Base-by-base conservation (phyloP, 179 eudicot genomes). In the Beta corolliflora region DNA sequence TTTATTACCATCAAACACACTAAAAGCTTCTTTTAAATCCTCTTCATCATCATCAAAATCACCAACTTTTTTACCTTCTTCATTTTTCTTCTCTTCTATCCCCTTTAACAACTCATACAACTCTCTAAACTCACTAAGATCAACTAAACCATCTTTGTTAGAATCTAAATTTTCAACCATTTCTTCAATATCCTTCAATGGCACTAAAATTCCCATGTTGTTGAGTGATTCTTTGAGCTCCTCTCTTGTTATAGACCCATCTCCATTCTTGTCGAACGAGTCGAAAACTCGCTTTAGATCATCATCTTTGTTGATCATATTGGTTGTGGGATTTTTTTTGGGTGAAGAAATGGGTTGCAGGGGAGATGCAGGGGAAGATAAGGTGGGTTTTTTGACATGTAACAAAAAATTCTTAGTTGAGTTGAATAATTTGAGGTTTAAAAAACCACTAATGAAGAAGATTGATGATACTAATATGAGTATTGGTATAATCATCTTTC, bases 261-360 rank as follows among this genome's bases (percentile, higher is more conserved):
- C 98, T 36, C 82, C 80, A 83, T 93, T 89, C 88, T 86, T 90
- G 88, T 93, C 98, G 59, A 93, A 93, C 19, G 90, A 89, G 1
- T 88, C 80, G 79, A 93, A 93, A 3, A 91, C 88, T 70, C 60
- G 74, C 83, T 82, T 88, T 1, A 93, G 86, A 64, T 83, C 88
- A 16, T 41, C 79, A 29, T 78, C 77, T 9, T 52, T 74, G 64
- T 6, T 64, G 50, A 14, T 72, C 71, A 46, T 14, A 18, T 0
- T 66, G 29, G 2, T 53, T 25, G 19, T 50, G 1, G 54, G 46
- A 15, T 69, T 15, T 6, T 54, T 19, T 5, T 50, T 59, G 36
- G 71, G 64, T 19, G 80, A 31, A 50, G 81, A 76, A 65, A 4
- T 77, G 5, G 60, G 48, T 7, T 66, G 72, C 23, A 63, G 44